phyloP scores from a whole-genome alignment of 177 flowering plant genomes.

The Tripterygium wilfordii region DNA sequence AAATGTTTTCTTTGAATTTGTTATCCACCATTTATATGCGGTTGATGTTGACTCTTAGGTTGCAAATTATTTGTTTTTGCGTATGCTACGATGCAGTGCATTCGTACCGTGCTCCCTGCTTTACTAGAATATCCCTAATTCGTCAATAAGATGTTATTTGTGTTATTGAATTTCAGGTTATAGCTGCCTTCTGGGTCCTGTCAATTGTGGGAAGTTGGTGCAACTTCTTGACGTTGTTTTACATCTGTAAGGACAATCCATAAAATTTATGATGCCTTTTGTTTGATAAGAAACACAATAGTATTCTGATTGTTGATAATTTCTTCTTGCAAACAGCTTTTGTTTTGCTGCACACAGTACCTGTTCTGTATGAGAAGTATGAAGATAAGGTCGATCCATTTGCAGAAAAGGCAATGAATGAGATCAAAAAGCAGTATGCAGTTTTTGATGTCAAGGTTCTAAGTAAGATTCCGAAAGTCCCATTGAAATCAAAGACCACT shows the following conservation, averaged over 20 bases:
- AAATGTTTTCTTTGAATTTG: not conserved
- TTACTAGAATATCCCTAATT: no score
- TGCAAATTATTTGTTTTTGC: no score
- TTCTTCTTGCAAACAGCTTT: constrained; percentile 22
- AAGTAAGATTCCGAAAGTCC: constrained; percentile 29
- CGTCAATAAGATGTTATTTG: not conserved
- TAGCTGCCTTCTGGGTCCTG: constrained; percentile 63
- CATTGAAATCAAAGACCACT: constrained; percentile 24
- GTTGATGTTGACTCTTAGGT: no score
- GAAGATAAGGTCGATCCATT: constrained; percentile 38
- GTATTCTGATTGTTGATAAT: not conserved
- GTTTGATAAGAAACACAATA: no score
- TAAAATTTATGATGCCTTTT: not conserved
- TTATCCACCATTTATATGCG: no score
- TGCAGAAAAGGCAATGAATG: constrained; percentile 33
- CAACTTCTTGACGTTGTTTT: constrained; percentile 80
- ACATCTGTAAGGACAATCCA: constrained; percentile 41
- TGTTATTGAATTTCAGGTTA: constrained; percentile 36
- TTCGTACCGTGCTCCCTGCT: no score
- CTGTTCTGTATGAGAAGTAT: constrained; percentile 37
- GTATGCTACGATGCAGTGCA: no score
- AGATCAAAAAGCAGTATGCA: constrained; percentile 33
- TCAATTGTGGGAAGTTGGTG: constrained; percentile 74
- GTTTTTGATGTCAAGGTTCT: constrained; percentile 39
- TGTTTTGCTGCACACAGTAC: constrained; percentile 38